These are phyloP conservation scores for Globisporangium spiculum DNA, from an alignment of 352 stramenopile species.

Conservation along the genomic window DNA sequence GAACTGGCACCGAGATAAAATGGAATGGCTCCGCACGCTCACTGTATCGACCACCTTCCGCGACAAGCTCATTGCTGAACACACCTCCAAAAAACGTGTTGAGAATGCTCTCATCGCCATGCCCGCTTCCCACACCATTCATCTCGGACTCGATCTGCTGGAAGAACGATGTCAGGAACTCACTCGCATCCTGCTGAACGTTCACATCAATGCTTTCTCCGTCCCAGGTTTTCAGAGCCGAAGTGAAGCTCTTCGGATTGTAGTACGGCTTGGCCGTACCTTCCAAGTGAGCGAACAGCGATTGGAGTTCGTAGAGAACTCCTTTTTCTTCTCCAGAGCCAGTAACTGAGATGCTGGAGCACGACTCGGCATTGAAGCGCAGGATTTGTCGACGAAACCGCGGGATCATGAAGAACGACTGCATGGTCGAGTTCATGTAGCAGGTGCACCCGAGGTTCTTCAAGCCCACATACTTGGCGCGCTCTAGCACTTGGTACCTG, in stretches of 20 bases:
- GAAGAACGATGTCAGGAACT: constrained; percentile 93
- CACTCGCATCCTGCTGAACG: constrained; percentile 91
- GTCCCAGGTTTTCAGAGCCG: constrained; percentile 86
- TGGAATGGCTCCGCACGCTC: constrained; percentile 90
- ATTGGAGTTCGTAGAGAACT: constrained; percentile 87
- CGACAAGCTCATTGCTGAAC: constrained; percentile 91
- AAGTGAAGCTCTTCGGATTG: constrained; percentile 76
- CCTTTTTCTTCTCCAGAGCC: constrained; percentile 27
- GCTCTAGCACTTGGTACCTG: constrained; percentile 36
- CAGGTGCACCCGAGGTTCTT: constrained; percentile 95
- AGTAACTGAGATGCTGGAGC: constrained; percentile 12
- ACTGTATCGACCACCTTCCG: constrained; percentile 83
- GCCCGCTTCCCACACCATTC: constrained; percentile 58
- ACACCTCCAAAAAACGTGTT: constrained; percentile 87
- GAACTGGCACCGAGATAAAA: constrained; percentile 88
- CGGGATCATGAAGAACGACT: constrained; percentile 95
- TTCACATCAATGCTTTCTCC: constrained; percentile 87
- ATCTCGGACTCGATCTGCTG: constrained; percentile 91
- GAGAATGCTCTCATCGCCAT: constrained; percentile 78
- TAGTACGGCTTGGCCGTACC: constrained; percentile 84
- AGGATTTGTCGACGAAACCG: constrained; percentile 88
- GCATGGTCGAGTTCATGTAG: constrained; percentile 95
- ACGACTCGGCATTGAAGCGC: constrained; percentile 35
- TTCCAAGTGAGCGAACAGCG: constrained; percentile 88
- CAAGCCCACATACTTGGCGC: constrained; percentile 87